Percentiles rank a stretch among this genome's conserved stretches.
These are phyloP conservation scores for Marsdenia floribunda DNA, from an alignment of 257 asterid species.

Conservation along the genomic window DNA sequence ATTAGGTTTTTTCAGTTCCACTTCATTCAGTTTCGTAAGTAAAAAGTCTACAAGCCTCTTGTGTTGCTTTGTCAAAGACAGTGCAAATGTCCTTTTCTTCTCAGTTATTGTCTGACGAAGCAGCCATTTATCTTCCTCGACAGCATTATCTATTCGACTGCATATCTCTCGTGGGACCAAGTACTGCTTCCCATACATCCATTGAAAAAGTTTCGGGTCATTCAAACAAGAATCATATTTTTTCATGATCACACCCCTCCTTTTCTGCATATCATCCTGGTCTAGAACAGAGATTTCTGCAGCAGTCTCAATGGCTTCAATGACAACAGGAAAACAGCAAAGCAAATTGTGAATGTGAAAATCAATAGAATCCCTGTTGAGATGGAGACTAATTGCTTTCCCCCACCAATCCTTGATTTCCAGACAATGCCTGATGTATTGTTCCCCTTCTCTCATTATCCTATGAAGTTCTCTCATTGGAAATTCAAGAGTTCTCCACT, in stretches of 20 bases:
- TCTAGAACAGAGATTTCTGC: slow-evolving; percentile 68
- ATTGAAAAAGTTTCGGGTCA: slow-evolving; percentile 47
- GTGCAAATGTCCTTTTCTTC: slow-evolving; percentile 22
- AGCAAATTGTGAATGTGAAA: slow-evolving; percentile 68
- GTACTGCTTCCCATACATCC: slow-evolving; percentile 73
- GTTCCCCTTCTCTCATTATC: slow-evolving; percentile 62
- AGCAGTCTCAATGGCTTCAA: slow-evolving; percentile 85
- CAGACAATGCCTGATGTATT: slow-evolving; percentile 48
- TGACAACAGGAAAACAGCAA: slow-evolving; percentile 62
- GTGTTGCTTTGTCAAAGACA: slow-evolving; percentile 32
- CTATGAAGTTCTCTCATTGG: slow-evolving; percentile 82
- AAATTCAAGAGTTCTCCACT: slow-evolving; percentile 71
- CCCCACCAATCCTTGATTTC: slow-evolving; percentile 87
- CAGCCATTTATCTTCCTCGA: slow-evolving; percentile 72
- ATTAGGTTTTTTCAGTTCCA: slow-evolving; percentile 20
- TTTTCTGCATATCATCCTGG: slow-evolving; percentile 57
- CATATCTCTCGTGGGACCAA: slow-evolving; percentile 52
- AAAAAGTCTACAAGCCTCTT: slow-evolving; percentile 45
- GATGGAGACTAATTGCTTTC: slow-evolving; percentile 60
- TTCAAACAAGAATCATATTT: slow-evolving; percentile 59
- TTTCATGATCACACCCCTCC: slow-evolving; percentile 37
- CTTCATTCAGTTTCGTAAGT: slow-evolving; percentile 40
- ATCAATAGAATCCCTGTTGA: slow-evolving; percentile 60
- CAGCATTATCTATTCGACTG: slow-evolving; percentile 43
- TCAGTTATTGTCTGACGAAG: slow-evolving; percentile 41